phyloP scores from a whole-genome alignment of 139 green algal species.

The Haematococcus lacustris region DNA sequence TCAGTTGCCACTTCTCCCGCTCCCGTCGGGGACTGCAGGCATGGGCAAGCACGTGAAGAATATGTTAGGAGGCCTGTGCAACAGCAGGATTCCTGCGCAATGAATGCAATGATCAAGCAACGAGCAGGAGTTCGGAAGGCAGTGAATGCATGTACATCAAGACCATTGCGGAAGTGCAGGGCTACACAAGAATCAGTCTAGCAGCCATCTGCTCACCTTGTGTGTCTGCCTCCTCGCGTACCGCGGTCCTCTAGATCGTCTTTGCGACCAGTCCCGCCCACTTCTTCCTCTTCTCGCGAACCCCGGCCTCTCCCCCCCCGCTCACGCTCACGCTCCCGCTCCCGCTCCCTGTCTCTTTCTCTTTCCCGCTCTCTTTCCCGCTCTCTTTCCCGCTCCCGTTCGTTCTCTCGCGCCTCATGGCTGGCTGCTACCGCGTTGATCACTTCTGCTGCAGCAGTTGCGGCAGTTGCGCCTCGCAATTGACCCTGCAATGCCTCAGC shows the following conservation, averaged over 20 bases:
- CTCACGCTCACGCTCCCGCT: neutral
- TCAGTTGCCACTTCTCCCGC: slow-evolving; percentile 6
- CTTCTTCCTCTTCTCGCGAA: slow-evolving; percentile 1
- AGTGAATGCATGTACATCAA: too few species aligned
- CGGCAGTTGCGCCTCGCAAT: slow-evolving; percentile 12
- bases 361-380: neutral
- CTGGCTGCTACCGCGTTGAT: neutral
- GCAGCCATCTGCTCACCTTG: slow-evolving; percentile 4
- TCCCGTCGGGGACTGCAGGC: neutral
- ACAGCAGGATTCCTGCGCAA: neutral
- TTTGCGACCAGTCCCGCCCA: too few species aligned
- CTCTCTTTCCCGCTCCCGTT: neutral
- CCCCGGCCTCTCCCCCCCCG: neutral
- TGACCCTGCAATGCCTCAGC: slow-evolving; percentile 19
- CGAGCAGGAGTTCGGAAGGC: neutral
- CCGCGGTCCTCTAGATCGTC: too few species aligned
- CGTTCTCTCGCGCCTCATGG: neutral
- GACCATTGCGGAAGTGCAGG: neutral
- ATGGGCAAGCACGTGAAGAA: neutral
- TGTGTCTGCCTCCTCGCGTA: too few species aligned
- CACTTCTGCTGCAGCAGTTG: neutral
- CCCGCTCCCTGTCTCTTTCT: neutral
- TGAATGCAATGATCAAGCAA: too few species aligned
- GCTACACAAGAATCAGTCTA: neutral
- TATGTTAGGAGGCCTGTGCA: neutral